phyloP scores from a whole-genome alignment of 1,284 basidiomycete genomes.

The Crucibulum cyathiforme region DNA sequence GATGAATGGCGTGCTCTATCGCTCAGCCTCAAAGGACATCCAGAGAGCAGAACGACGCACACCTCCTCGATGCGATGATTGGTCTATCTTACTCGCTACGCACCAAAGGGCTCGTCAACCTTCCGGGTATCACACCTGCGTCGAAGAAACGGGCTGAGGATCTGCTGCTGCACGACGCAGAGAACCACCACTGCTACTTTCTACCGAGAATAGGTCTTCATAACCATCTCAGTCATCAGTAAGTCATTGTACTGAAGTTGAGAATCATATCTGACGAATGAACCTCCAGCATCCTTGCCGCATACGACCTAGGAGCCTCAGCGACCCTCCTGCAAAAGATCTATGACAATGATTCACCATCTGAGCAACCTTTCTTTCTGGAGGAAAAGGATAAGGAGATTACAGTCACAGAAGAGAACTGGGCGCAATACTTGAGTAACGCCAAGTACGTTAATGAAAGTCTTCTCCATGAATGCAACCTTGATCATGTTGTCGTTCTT shows the following conservation, averaged over 20 bases:
- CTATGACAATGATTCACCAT: conserved; percentile 48
- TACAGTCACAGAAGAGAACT: conserved; percentile 53
- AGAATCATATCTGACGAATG: not conserved
- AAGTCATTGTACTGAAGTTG: not conserved
- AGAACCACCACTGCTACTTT: not conserved
- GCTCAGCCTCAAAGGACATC: no score
- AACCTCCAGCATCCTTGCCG: conserved; percentile 55
- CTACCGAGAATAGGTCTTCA: not conserved
- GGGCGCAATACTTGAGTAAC: conserved; percentile 61
- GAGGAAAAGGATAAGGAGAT: conserved; percentile 45
- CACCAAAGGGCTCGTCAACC: not conserved
- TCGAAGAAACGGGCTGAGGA: not conserved
- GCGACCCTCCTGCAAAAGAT: conserved; percentile 57
- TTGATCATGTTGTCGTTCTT: not conserved
- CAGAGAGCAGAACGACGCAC: no score
- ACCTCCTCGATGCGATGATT: not conserved
- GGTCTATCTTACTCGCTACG: not conserved
- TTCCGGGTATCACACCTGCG: not conserved
- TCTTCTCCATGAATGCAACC: not conserved
- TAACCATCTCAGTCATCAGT: conserved; percentile 23
- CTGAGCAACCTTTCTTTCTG: conserved; percentile 52
- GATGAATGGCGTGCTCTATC: no score
- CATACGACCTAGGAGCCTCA: conserved; percentile 70
- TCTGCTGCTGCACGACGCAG: not conserved
- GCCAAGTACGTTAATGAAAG: conserved; percentile 47